These are phyloP conservation scores for Abortiporus biennis DNA, from an alignment of 1,284 basidiomycete species.

Conservation along the genomic window DNA sequence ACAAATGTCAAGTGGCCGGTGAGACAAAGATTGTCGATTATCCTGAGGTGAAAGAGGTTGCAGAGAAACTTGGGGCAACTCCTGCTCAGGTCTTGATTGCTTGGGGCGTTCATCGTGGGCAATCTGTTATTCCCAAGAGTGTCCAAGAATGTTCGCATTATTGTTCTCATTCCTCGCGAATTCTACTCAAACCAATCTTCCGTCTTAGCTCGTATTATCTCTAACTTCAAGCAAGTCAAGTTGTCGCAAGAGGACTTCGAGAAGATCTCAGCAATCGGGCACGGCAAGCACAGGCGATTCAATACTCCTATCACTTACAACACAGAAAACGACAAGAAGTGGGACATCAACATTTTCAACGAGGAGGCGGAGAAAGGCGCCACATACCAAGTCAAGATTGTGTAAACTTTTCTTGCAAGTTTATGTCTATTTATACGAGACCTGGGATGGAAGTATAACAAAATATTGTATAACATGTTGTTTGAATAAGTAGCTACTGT, in stretches of 20 bases:
- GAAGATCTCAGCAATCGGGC: conserved; percentile 43
- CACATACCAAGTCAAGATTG: conserved; percentile 39
- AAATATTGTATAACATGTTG: too few relatives aligned
- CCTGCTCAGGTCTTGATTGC: conserved; percentile 49
- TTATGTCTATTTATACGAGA: too few relatives aligned
- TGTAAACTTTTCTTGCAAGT: too few relatives aligned
- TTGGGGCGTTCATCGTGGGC: conserved; percentile 38
- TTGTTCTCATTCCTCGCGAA: neutral
- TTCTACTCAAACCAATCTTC: neutral
- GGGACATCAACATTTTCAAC: conserved; percentile 67
- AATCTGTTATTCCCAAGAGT: conserved; percentile 47
- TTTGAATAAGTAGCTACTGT: too few relatives aligned
- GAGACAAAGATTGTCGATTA: conserved; percentile 59
- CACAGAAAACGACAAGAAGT: conserved; percentile 32
- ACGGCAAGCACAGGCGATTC: conserved; percentile 47
- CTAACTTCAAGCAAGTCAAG: conserved; percentile 52
- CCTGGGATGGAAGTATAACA: too few relatives aligned
- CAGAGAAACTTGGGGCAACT: conserved; percentile 32
- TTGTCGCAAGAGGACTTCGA: conserved; percentile 46
- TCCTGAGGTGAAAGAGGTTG: conserved; percentile 55
- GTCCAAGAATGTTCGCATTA: conserved; percentile 31
- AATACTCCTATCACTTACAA: conserved; percentile 60
- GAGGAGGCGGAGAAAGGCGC: conserved; percentile 54
- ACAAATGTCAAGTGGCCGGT: conserved; percentile 36
- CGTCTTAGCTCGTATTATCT: conserved; percentile 34